phyloP scores from a whole-genome alignment of 441 rosid species.

The Erysimum cheiri region DNA sequence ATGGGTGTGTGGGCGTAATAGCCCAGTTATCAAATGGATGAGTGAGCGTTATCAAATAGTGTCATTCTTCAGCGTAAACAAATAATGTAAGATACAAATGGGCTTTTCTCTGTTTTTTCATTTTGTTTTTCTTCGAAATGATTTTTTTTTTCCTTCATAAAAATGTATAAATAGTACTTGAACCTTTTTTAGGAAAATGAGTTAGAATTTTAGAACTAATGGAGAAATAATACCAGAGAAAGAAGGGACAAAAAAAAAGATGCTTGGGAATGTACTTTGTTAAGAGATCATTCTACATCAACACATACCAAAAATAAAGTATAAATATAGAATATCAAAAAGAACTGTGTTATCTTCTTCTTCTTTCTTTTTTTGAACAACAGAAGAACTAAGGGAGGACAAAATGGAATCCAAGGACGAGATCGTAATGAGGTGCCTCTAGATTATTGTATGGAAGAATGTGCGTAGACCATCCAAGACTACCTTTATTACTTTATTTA shows the following conservation, averaged over 20 bases:
- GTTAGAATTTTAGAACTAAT: constrained; percentile 8
- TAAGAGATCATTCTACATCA: constrained; percentile 34
- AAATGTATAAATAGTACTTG: neutral
- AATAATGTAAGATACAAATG: neutral
- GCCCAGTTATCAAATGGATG: neutral
- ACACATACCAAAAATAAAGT: constrained; percentile 36
- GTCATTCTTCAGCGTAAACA: neutral
- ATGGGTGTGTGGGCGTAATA: neutral
- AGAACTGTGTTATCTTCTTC: constrained; percentile 5
- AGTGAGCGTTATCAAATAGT: neutral
- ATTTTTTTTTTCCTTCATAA: neutral
- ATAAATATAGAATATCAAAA: constrained; percentile 18
- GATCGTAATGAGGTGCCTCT: constrained; percentile 31
- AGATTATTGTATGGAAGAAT: constrained; percentile 41
- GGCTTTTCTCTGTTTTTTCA: neutral
- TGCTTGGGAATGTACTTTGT: constrained; percentile 48
- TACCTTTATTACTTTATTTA: constrained; percentile 39
- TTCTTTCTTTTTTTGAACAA: constrained; percentile 3
- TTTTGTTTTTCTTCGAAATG: neutral
- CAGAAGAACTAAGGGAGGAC: constrained; percentile 14
- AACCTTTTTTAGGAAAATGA: neutral
- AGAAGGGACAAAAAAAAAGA: constrained; percentile 40
- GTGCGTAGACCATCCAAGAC: constrained; percentile 50
- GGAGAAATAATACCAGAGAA: constrained; percentile 1
- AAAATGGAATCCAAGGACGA: constrained; percentile 56